Base-by-base conservation (phyloP, 2,329 filamentous ascomycete genomes). In the Pseudogymnoascus sp. region DNA sequence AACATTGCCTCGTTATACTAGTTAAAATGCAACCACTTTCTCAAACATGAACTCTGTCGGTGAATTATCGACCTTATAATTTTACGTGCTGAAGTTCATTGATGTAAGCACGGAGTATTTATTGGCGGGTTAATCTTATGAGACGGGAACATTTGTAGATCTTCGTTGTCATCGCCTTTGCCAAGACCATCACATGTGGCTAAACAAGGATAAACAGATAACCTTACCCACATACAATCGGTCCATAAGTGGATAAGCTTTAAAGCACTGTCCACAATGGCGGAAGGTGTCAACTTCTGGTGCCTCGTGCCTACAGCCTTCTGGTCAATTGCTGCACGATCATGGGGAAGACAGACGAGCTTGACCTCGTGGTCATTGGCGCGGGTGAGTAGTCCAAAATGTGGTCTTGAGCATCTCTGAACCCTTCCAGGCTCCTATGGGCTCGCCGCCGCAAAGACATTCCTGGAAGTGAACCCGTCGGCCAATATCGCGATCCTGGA, bases 391-490 rank as follows among this genome's bases (percentile, higher is more conserved):
- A 25, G 38, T 38, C 35, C 35, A 41, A 21, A 8, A 35, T 48
- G 55, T 31, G 41, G 44, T 61, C 13, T 58, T 51, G 38, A 39
- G 58, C 17, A 35, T 31, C 36, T 13, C 65, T 41, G 62, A 17
- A 55, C 33, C 12, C 10, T 10, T 7, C n/a, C 65, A 76, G 80
- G 81, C 63, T 79, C 76, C 76, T 79, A 77, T 69, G 87, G 87
- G 21, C 76, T 90, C 33, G 80, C 78, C 1, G 79, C 81, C 17
- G 83, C 86, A 58, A 87, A 87, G 72, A 83, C 83, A 21, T 85
- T 84, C 69, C 80, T 80, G 61, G 77, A 84, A 65, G 70, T 86
- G 39, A 78, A 88, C 66, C 86, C 86, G 0, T 70, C 76, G n/a
- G 76, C 78, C 61, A 80, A 79, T 2, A 70, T 90, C 25, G 74